phyloP scores from a whole-genome alignment of 148 eudicot species.

The Vaccinium myrtillus region DNA sequence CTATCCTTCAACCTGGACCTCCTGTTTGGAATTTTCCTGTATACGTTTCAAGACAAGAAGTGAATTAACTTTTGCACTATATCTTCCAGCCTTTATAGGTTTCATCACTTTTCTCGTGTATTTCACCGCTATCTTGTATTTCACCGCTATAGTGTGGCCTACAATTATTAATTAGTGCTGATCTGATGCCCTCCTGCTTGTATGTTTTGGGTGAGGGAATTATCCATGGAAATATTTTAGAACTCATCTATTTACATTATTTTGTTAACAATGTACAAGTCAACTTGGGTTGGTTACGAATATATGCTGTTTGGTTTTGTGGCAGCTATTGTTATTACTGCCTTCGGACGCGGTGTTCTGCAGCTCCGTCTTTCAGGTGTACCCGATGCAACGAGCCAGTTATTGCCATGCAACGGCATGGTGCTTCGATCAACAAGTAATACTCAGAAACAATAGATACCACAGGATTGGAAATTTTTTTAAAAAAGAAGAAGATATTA shows the following conservation, averaged over 20 bases:
- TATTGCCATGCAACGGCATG: constrained; percentile 77
- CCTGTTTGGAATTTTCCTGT: neutral
- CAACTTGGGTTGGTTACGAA: neutral
- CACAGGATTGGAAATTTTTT: constrained; percentile 2
- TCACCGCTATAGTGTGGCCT: neutral
- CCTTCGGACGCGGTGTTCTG: constrained; percentile 85
- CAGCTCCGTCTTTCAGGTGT: constrained; percentile 70
- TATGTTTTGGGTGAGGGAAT: neutral
- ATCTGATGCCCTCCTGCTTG: neutral
- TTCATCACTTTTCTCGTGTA: neutral
- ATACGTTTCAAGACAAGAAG: neutral
- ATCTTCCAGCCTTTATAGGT: neutral
- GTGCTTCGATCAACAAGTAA: constrained; percentile 26
- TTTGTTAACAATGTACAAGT: neutral
- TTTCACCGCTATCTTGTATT: neutral
- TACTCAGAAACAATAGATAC: constrained; percentile 24
- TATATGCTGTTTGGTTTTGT: constrained; percentile 7
- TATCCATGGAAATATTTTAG: neutral
- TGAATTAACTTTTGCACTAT: neutral
- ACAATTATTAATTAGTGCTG: neutral
- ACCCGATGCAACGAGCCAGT: constrained; percentile 76
- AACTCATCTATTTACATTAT: neutral
- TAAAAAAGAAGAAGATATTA: neutral
- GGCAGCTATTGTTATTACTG: constrained; percentile 96
- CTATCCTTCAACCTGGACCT: neutral